Percentiles rank a stretch among this genome's conserved stretches.
Conservation (phyloP, 495 filamentous ascomycete species). For the Copromyces sp. region DNA sequence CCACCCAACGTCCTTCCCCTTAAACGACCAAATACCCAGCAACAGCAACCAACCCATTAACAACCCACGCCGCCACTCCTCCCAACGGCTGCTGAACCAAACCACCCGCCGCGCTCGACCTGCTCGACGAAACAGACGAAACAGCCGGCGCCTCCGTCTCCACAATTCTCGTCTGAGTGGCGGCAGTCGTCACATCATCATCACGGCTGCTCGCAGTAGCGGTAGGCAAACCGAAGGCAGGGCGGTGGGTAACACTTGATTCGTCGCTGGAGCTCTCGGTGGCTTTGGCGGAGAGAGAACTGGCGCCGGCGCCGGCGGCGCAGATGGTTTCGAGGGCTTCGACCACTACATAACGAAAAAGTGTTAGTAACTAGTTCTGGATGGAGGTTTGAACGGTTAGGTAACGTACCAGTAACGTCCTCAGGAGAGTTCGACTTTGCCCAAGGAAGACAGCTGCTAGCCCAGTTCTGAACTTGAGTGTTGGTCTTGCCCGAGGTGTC, state of each 20-base stretch:
- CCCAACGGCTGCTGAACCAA: not conserved
- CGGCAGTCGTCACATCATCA: not conserved
- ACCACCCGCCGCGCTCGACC: not conserved
- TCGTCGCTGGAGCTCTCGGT: not conserved
- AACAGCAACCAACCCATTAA: not conserved
- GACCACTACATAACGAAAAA: not conserved
- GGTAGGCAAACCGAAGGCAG: not conserved
- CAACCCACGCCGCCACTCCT: not conserved
- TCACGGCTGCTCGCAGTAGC: not conserved
- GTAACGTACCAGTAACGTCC: constrained; percentile 13
- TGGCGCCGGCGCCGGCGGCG: not conserved
- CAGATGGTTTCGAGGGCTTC: not conserved
- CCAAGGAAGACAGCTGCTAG: constrained; percentile 11
- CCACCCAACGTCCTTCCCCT: not conserved
- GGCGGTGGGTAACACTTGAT: not conserved
- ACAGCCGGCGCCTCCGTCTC: not conserved
- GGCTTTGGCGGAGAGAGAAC: not conserved
- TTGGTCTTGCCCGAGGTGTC: constrained; percentile 7
- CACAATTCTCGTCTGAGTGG: not conserved
- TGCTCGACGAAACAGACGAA: not conserved
- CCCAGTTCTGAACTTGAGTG: constrained; percentile 16
- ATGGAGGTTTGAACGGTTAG: not conserved
- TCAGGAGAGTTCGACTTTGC: constrained; percentile 4
- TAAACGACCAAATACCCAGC: not conserved
- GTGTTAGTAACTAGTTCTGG: no score